Percentiles rank a stretch among this genome's conserved stretches.
phyloP scores from a whole-genome alignment of 148 eudicot species.

The Nepenthes mirabilis region DNA sequence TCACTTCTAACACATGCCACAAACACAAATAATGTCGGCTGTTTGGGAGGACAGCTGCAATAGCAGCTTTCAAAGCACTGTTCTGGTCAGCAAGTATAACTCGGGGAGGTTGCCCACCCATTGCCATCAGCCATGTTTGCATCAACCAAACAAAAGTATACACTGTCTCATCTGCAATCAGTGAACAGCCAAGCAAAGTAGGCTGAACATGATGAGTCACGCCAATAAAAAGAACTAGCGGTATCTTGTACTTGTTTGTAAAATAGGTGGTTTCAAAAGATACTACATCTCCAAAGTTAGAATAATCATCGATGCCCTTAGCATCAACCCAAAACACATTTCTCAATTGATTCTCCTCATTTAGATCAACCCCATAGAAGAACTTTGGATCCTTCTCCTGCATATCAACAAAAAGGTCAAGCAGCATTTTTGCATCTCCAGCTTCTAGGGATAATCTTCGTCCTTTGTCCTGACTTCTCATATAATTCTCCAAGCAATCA shows the following conservation, averaged over 20 bases:
- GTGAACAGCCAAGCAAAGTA: conserved; percentile 47
- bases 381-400: conserved; percentile 55
- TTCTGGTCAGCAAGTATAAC: conserved; percentile 45
- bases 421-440: conserved; percentile 47
- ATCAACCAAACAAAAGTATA: conserved; percentile 45
- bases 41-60: conserved; percentile 27
- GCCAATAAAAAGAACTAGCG: conserved; percentile 48
- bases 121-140: conserved; percentile 50
- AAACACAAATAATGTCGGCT: conserved; percentile 38
- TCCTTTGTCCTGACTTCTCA: conserved; percentile 43
- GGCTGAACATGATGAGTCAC: conserved; percentile 61
- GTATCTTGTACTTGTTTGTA: conserved; percentile 40
- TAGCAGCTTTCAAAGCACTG: conserved; percentile 32
- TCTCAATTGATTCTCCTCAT: conserved; percentile 55
- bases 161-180: conserved; percentile 45
- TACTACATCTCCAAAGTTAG: conserved; percentile 48
- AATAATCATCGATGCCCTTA: conserved; percentile 48
- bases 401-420: conserved; percentile 52
- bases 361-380: conserved; percentile 52
- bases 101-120: conserved; percentile 45
- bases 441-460: conserved; percentile 37
- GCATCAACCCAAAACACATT: conserved; percentile 62
- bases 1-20: conserved; percentile 43
- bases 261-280: conserved; percentile 45
- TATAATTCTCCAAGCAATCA: conserved; percentile 26